These are phyloP conservation scores for Rhynchospora tenuis DNA, from an alignment of 176 grass and related monocot species.

Conservation along the genomic window DNA sequence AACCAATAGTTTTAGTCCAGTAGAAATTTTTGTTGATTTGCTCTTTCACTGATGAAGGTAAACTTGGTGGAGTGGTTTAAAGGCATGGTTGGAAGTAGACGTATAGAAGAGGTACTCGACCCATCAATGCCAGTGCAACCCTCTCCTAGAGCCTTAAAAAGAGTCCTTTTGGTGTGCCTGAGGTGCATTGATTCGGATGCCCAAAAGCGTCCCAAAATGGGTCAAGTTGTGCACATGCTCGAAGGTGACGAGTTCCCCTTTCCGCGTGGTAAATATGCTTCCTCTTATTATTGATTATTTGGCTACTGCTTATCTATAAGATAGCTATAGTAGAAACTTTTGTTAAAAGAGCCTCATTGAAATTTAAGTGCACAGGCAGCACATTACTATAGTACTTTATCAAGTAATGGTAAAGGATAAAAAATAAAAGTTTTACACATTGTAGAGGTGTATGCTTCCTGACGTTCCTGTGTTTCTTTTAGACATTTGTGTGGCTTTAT, in stretches of 20 bases:
- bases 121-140: constrained; percentile 47
- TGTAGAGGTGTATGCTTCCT: not conserved
- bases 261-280: constrained; percentile 42
- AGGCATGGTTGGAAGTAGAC: constrained; percentile 64
- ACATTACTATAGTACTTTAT: not conserved
- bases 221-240: constrained; percentile 91
- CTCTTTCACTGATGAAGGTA: constrained; percentile 27
- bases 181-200: constrained; percentile 87
- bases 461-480: not conserved
- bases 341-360: not conserved
- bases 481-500: not conserved
- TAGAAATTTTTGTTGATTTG: not conserved
- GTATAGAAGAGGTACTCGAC: constrained; percentile 65
- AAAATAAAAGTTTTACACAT: not conserved
- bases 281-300: not conserved
- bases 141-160: constrained; percentile 57
- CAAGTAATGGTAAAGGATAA: not conserved
- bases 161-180: constrained; percentile 71
- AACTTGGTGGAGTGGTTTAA: constrained; percentile 99
- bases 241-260: constrained; percentile 94
- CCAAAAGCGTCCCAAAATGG: constrained; percentile 83
- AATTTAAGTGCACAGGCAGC: not conserved
- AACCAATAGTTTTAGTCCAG: not conserved
- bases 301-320: not conserved
- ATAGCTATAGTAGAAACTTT: not conserved